Conservation (phyloP, 495 filamentous ascomycete genomes). For the Neurospora sp. region DNA sequence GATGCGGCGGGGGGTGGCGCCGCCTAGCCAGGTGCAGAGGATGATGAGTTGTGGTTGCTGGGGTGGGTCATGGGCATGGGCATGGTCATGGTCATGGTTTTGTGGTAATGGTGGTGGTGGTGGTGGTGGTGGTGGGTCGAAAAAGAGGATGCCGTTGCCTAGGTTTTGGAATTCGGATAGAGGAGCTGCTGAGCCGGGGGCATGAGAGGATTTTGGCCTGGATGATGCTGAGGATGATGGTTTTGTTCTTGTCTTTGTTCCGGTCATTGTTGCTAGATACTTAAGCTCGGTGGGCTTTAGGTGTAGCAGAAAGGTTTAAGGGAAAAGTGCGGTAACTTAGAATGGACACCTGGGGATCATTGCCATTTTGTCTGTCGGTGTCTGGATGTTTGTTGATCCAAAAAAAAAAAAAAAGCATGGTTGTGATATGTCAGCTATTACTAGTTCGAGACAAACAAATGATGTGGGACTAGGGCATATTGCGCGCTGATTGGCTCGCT, state of each 20-base stretch:
- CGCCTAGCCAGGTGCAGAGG: conserved; percentile 35
- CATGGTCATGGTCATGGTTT: background rate
- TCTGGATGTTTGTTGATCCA: background rate
- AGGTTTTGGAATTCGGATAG: background rate
- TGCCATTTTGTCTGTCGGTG: background rate
- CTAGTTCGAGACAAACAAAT: background rate
- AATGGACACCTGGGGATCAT: background rate
- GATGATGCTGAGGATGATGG: background rate
- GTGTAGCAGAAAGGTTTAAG: background rate
- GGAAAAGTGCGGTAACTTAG: background rate
- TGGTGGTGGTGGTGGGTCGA: background rate
- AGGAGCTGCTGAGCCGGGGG: background rate
- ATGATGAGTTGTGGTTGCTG: conserved; percentile 21
- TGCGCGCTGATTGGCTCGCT: background rate
- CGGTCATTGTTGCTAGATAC: background rate
- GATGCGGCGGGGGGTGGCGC: conserved; percentile 26
- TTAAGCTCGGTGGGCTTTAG: background rate
- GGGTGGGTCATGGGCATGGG: background rate
- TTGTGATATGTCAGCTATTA: background rate
- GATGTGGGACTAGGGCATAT: background rate
- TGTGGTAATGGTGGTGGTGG: background rate
- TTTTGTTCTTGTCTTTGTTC: background rate
- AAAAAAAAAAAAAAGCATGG: background rate
- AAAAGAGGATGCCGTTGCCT: background rate
- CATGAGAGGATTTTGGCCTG: background rate